Evolutionary conservation across 1,284 basidiomycete species (phyloP).

Genomic region (Pyrrhoderma lamaoense): DNA sequence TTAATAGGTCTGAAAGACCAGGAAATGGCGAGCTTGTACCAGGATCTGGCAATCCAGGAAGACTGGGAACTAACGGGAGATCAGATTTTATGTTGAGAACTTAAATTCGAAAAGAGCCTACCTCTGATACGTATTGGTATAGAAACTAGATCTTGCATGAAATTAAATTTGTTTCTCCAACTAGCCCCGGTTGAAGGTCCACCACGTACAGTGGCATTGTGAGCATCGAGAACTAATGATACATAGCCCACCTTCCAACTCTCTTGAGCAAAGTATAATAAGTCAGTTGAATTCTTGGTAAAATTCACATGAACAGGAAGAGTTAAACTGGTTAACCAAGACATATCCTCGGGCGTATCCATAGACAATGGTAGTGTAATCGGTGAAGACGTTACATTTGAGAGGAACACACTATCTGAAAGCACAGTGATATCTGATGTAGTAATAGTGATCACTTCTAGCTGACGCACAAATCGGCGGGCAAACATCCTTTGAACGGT

Average conservation of each 20-base stretch:
- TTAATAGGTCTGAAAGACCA: constrained; percentile 48
- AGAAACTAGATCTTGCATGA: constrained; percentile 38
- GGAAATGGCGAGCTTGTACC: constrained; percentile 46
- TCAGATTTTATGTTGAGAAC: constrained; percentile 1
- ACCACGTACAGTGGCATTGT: constrained; percentile 29
- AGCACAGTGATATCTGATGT: constrained; percentile 36
- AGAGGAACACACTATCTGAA: constrained; percentile 34
- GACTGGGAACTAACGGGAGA: constrained; percentile 42
- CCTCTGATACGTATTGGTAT: constrained; percentile 43
- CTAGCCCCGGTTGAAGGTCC: constrained; percentile 36
- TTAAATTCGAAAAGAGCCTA: constrained; percentile 29
- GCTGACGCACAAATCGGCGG: constrained; percentile 49
- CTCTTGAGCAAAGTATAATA: constrained; percentile 46
- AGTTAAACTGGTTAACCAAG: constrained; percentile 55
- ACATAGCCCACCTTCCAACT: constrained; percentile 52
- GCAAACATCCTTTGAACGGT: constrained; percentile 55
- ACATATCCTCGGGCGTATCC: constrained; percentile 38
- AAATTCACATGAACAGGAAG: constrained; percentile 46
- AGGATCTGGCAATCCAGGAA: constrained; percentile 61
- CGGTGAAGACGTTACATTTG: constrained; percentile 34
- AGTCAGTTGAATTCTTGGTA: constrained; percentile 41
- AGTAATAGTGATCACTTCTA: constrained; percentile 51
- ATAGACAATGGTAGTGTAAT: constrained; percentile 50
- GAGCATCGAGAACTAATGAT: constrained; percentile 25
- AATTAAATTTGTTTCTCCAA: constrained; percentile 45